Evolutionary conservation across 2,329 filamentous ascomycete genomes (phyloP).

Genomic region (Coniochaeta ligniaria): DNA sequence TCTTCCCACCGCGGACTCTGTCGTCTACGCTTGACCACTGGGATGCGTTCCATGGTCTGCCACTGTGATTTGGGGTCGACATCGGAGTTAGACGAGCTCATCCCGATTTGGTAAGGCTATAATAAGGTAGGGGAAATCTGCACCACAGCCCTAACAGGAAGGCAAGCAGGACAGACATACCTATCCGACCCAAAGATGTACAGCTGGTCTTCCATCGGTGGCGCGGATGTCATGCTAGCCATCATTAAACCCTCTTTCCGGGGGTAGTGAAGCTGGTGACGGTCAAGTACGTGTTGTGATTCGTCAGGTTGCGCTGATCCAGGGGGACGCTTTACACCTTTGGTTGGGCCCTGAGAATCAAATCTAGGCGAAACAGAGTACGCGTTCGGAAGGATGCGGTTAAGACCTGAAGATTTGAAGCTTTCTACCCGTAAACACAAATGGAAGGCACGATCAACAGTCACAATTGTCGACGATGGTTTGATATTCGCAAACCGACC

Average conservation of each 20-base stretch:
- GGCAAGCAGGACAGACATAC: neutral
- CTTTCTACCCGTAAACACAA: neutral
- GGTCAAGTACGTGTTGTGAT: neutral
- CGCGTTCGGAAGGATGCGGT: neutral
- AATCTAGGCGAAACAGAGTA: neutral
- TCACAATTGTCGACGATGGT: neutral
- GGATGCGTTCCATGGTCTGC: neutral
- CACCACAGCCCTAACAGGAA: neutral
- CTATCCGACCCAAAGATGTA: neutral
- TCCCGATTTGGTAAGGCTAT: neutral
- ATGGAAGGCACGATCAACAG: neutral
- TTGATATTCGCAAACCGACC: neutral
- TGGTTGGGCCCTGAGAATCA: neutral
- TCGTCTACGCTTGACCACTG: conserved; percentile 66
- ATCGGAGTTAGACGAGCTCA: neutral
- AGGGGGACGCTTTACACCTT: neutral
- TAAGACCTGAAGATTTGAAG: neutral
- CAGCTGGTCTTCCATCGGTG: neutral
- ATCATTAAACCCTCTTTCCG: neutral
- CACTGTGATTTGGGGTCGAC: neutral
- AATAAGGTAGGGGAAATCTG: neutral
- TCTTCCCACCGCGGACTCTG: conserved; percentile 67
- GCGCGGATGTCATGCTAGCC: neutral
- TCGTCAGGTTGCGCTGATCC: neutral
- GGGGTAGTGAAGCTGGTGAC: neutral